phyloP scores from a whole-genome alignment of 2,329 filamentous ascomycete species.

The Coniochaeta pulveracea region DNA sequence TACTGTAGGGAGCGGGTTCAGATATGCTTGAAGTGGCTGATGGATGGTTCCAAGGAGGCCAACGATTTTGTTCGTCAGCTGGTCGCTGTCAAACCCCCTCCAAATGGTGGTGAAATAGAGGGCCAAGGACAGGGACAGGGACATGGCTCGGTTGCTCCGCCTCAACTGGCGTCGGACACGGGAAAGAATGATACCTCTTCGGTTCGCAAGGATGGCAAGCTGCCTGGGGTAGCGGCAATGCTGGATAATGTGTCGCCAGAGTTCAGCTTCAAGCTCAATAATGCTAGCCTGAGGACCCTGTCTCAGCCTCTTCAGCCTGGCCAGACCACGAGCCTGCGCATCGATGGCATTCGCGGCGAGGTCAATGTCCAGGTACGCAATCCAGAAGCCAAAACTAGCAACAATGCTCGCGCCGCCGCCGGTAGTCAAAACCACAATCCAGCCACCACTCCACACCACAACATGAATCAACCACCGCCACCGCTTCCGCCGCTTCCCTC shows the following conservation, averaged over 20 bases:
- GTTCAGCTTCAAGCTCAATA: no score
- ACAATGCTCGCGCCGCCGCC: not conserved
- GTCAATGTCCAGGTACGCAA: conserved; percentile 37
- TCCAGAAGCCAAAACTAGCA: not conserved
- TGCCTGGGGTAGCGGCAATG: no score
- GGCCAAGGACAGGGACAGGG: not conserved
- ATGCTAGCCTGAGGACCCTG: no score
- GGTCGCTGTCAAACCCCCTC: conserved; percentile 30
- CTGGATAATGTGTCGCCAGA: no score
- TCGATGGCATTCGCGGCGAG: conserved; percentile 45
- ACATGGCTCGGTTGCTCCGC: not conserved
- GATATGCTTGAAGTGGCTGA: conserved; percentile 74
- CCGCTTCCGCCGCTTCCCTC: not conserved
- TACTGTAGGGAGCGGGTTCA: conserved; percentile 89
- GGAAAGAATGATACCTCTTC: no score
- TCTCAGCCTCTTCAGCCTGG: no score
- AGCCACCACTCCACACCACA: not conserved
- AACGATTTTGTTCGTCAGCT: conserved; percentile 60
- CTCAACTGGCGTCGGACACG: no score
- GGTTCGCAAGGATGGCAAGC: no score
- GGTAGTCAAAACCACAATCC: conserved; percentile 15
- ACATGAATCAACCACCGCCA: not conserved
- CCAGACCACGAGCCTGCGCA: conserved; percentile 33
- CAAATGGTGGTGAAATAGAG: conserved; percentile 15
- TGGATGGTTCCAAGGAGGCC: conserved; percentile 64